Evolutionary conservation across 176 grass and related monocot species (phyloP), one percentile per base, ranked within the genome.

Genomic region (Cenchrus fungigraminus): DNA sequence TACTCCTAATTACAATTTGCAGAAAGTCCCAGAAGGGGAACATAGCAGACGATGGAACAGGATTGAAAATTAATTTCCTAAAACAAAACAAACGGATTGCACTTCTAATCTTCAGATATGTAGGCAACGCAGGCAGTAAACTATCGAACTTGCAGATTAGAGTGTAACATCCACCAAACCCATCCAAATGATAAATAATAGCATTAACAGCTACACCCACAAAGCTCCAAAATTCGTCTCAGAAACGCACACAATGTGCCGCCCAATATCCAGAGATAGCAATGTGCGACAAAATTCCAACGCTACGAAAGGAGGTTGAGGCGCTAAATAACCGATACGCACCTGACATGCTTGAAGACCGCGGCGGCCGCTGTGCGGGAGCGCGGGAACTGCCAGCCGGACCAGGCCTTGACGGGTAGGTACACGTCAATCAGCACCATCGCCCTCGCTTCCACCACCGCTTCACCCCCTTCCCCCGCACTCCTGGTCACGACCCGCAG

Each of bases 261-360:
- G 45, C 15, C 74, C 14, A 20, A 13, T 45, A 68, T 20, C 4
- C 20, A 5, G 16, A 17, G 9, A 66, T 65, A 11, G 1, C 40
- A 40, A 31, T 68, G 0, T 28, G 10, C 14, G 17, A 56, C 55
- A 16, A 17, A 17, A 76, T 47, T 62, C 32, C 13, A 69, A 0
- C 3, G 10, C 3, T 64, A 0, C 4, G 47, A 76, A 54, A 3
- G 29, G 31, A 32, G 31, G 19, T 77, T 44, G 12, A 12, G 5
- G 45, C 53, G 20, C 3, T 37, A 8, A 2, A n/a, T 0, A 42
- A 60, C 7, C 0, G 11, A 53, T 17, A 25, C 72, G 52, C 65
- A 89, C 97, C 93, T 92, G 67, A 95, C 65, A 70, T 99, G 93
- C 76, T 94, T 99, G 86, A 96, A 99, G 0, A 99, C 47, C 10